Evolutionary conservation across 352 stramenopile genomes (phyloP), one percentile per base, ranked within the genome.

Genomic region (Halophytophthora batemanensis): DNA sequence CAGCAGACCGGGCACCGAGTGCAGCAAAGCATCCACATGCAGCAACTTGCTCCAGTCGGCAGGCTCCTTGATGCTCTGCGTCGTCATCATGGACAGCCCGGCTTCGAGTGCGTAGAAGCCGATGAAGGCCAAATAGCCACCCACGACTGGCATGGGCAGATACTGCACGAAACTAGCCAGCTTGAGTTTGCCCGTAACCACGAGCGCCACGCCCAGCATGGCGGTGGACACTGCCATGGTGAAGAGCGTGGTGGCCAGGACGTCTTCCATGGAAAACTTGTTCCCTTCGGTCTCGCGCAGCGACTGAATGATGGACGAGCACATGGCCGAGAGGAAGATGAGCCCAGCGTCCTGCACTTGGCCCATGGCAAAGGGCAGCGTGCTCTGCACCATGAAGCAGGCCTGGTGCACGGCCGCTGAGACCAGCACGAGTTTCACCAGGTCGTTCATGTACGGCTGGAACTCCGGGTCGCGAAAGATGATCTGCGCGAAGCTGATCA

Each of bases 241-340:
- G 45, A 99, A 93, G 3, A 98, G 88, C 11, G 90, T 90, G 2
- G 97, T 99, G 12, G 97, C 86, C 29, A 99, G 73, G 42, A 92
- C 71, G 45, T 90, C 74, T 8, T 88, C 67, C 74, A 92, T 92
- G 0, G 75, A 77, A 43, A 86, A 74, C 58, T 65, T 53, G 55
- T 83, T 57, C 66, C 66, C 89, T 33, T 72, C 56, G 70, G 57
- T 86, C 6, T 74, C 64, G 19, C 82, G 77, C 14, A 97, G 47
- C 15, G 67, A 80, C 36, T 87, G 72, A 34, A 92, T 86, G 50
- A 97, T 97, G 19, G 76, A 86, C 19, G 73, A 89, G 11, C 96
- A 91, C 80, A 99, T 99, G 39, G 82, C 81, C 17, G 83, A 97
- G 41, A 99, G 77, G 73, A 99, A 99, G 54, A 99, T 99, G n/a